A percentile compares a stretch with the other conserved stretches of the same genome.
phyloP scores from a whole-genome alignment of 257 asterid species.

The Orobanche coerulescens region DNA sequence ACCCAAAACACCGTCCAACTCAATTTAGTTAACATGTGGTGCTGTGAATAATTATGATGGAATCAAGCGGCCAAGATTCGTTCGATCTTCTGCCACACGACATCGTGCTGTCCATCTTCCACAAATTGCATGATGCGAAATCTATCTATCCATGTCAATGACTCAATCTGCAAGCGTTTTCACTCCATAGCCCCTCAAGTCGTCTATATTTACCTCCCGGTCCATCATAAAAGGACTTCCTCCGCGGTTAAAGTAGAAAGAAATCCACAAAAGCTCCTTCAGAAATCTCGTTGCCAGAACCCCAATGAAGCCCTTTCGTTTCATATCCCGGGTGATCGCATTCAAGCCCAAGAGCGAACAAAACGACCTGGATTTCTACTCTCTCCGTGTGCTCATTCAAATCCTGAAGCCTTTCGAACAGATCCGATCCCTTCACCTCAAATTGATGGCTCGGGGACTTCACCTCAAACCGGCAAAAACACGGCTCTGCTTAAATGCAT shows the following conservation, averaged over 20 bases:
- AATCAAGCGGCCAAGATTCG: slow-evolving; percentile 21
- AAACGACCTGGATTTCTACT: too few relatives aligned
- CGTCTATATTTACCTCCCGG: slow-evolving; percentile 31
- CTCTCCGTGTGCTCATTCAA: too few relatives aligned
- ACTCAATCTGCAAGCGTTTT: slow-evolving; percentile 60
- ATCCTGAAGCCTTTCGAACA: too few relatives aligned
- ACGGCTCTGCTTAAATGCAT: slow-evolving; percentile 49
- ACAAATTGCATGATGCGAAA: slow-evolving; percentile 48
- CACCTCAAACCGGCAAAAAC: slow-evolving; percentile 25
- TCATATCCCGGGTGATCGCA: slow-evolving; percentile 29
- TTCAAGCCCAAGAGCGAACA: too few relatives aligned
- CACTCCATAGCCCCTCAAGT: slow-evolving; percentile 37
- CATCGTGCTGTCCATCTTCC: slow-evolving; percentile 36
- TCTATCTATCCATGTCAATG: too few relatives aligned
- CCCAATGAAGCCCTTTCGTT: slow-evolving; percentile 35
- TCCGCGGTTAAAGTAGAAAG: slow-evolving; percentile 1
- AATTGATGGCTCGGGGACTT: slow-evolving; percentile 28
- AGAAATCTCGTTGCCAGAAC: slow-evolving; percentile 20
- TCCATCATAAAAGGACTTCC: slow-evolving; percentile 27
- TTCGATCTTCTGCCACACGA: slow-evolving; percentile 70
- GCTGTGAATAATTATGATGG: too few relatives aligned
- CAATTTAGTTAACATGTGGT: too few relatives aligned
- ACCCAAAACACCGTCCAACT: too few relatives aligned
- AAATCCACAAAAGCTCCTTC: slow-evolving; percentile 18
- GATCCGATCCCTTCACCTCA: too few relatives aligned